phyloP scores from a whole-genome alignment of 768 basidiomycete genomes.

The Leccinum sublutescens region DNA sequence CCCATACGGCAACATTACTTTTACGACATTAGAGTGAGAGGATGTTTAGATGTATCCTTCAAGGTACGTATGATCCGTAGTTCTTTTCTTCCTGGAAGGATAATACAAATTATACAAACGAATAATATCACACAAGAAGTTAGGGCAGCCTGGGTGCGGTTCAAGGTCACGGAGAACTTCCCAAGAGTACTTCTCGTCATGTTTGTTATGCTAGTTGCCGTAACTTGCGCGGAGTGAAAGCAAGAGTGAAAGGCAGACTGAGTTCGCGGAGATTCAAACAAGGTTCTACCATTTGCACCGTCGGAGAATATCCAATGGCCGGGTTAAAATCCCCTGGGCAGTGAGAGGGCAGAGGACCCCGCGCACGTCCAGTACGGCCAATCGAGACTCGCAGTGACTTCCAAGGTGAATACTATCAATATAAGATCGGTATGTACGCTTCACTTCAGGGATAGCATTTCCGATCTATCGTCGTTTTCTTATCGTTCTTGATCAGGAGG shows the following conservation, averaged over 20 bases:
- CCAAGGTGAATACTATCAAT: slow-evolving; percentile 43
- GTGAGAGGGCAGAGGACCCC: slow-evolving; percentile 41
- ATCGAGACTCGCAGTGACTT: slow-evolving; percentile 51
- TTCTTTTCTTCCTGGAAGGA: background rate
- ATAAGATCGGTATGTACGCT: background rate
- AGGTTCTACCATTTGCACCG: background rate
- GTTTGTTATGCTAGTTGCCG: slow-evolving; percentile 3
- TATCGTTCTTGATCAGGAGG: slow-evolving; percentile 41
- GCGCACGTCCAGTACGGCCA: slow-evolving; percentile 52
- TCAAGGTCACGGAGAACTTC: background rate
- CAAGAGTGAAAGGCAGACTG: background rate
- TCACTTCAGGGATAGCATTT: slow-evolving; percentile 1
- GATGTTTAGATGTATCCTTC: background rate
- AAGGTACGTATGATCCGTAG: background rate
- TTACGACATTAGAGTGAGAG: background rate
- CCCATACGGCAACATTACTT: background rate
- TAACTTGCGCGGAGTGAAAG: slow-evolving; percentile 13
- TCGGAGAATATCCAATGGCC: too few species aligned
- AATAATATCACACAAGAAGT: background rate
- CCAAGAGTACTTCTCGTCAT: background rate
- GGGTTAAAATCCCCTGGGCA: slow-evolving; percentile 44
- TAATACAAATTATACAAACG: background rate
- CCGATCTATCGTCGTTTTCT: background rate
- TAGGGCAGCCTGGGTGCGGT: background rate
- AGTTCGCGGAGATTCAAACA: slow-evolving; percentile 29